Conservation (phyloP, 148 eudicot species). For the Bassia scoparia region DNA sequence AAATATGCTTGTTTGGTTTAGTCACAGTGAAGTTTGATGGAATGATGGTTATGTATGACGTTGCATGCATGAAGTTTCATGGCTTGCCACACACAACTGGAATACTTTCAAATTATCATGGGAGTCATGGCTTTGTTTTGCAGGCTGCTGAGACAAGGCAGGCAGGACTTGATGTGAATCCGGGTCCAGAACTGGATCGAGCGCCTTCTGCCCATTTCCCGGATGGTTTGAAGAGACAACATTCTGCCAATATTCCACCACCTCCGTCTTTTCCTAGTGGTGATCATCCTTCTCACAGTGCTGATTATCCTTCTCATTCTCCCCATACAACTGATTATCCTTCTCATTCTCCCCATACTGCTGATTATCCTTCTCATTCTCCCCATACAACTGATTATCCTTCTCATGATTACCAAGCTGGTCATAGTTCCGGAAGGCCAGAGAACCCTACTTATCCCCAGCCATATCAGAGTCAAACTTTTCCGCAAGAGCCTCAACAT, state of each 20-base stretch:
- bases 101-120: too few relatives aligned
- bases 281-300: constrained; percentile 13
- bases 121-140: constrained; percentile 8
- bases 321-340: constrained; percentile 13
- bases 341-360: constrained; percentile 20
- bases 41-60: too few relatives aligned
- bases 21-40: not conserved
- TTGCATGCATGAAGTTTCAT: too few relatives aligned
- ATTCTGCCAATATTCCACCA: constrained; percentile 38
- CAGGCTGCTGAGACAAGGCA: constrained; percentile 56
- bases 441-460: constrained; percentile 56
- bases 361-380: constrained; percentile 38
- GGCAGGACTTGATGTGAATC: constrained; percentile 30
- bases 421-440: constrained; percentile 31
- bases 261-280: constrained; percentile 35
- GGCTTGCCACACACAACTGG: not conserved
- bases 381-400: constrained; percentile 41
- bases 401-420: constrained; percentile 46
- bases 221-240: constrained; percentile 38
- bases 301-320: constrained; percentile 17
- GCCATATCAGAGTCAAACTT: constrained; percentile 50
- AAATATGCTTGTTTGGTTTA: not conserved
- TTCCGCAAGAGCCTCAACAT: constrained; percentile 52
- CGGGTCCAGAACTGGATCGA: constrained; percentile 39
- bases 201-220: constrained; percentile 40